Evolutionary conservation across 495 filamentous ascomycete genomes (phyloP).

Genomic region (Staphylotrichum tortipilum): DNA sequence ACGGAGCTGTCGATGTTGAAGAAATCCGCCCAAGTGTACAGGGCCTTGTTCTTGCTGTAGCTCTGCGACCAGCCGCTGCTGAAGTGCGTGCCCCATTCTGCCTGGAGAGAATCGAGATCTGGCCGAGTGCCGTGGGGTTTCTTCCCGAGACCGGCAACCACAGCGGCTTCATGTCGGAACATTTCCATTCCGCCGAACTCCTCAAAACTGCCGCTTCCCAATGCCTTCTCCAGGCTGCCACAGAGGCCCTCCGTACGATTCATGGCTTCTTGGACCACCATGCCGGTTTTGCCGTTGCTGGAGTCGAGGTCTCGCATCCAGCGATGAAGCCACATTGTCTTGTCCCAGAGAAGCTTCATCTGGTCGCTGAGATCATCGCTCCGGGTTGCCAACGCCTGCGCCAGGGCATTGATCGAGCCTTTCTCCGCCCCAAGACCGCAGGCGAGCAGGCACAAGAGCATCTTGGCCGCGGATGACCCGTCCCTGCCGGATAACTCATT

Average conservation of each 20-base stretch:
- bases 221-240: neutral
- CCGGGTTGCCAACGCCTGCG: neutral
- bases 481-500: neutral
- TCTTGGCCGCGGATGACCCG: neutral
- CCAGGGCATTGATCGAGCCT: neutral
- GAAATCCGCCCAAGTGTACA: slow-evolving; percentile 12
- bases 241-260: neutral
- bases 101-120: neutral
- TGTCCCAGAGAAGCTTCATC: slow-evolving; percentile 14
- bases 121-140: no score
- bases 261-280: neutral
- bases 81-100: neutral
- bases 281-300: neutral
- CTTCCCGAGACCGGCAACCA: neutral
- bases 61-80: neutral
- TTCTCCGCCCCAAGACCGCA: neutral
- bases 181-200: neutral
- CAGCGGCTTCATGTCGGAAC: neutral
- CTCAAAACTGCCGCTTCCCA: neutral
- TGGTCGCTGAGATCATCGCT: neutral
- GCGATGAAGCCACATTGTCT: slow-evolving; percentile 6
- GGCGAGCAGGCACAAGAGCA: slow-evolving; percentile 8
- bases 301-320: neutral
- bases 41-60: neutral
- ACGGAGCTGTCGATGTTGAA: neutral